Conservation (phyloP, 164 flowering plant genomes). For the Tinospora cordifolia region DNA sequence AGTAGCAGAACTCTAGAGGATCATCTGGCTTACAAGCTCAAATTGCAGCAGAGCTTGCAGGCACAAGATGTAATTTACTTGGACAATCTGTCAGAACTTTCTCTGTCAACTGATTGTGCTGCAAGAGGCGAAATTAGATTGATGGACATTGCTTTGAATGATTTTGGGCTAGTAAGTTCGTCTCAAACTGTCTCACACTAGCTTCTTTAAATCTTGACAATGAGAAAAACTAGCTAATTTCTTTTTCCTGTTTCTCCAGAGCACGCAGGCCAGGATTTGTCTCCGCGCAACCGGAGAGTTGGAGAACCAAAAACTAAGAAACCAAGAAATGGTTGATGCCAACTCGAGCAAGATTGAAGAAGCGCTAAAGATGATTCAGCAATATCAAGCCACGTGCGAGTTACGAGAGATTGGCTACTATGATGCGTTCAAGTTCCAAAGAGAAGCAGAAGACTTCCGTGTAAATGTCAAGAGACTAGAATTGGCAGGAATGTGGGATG, state of each 20-base stretch:
- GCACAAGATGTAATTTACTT: slow-evolving; percentile 30
- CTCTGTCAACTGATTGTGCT: slow-evolving; percentile 29
- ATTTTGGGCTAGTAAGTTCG: slow-evolving; percentile 60
- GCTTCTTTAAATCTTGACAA: background rate
- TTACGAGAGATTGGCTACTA: slow-evolving; percentile 44
- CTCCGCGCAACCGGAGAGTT: slow-evolving; percentile 61
- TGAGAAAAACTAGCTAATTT: background rate
- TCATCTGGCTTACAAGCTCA: slow-evolving; percentile 37
- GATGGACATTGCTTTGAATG: slow-evolving; percentile 27
- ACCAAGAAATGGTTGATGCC: slow-evolving; percentile 30
- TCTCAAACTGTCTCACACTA: background rate
- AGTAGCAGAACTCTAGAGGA: slow-evolving; percentile 35
- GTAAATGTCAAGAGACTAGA: slow-evolving; percentile 61
- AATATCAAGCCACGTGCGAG: slow-evolving; percentile 35
- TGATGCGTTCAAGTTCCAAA: slow-evolving; percentile 59
- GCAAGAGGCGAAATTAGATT: slow-evolving; percentile 13
- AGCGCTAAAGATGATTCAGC: slow-evolving; percentile 22
- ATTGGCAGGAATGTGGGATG: slow-evolving; percentile 73
- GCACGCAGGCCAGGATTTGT: slow-evolving; percentile 53
- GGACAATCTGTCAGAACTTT: slow-evolving; percentile 30
- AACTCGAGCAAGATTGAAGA: slow-evolving; percentile 34
- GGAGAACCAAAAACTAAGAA: slow-evolving; percentile 42
- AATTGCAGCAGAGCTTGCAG: slow-evolving; percentile 28
- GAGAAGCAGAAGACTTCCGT: slow-evolving; percentile 36
- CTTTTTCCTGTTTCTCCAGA: slow-evolving; percentile 29